Base-by-base conservation (phyloP, 2,329 filamentous ascomycete genomes). In the Nemania abortiva region DNA sequence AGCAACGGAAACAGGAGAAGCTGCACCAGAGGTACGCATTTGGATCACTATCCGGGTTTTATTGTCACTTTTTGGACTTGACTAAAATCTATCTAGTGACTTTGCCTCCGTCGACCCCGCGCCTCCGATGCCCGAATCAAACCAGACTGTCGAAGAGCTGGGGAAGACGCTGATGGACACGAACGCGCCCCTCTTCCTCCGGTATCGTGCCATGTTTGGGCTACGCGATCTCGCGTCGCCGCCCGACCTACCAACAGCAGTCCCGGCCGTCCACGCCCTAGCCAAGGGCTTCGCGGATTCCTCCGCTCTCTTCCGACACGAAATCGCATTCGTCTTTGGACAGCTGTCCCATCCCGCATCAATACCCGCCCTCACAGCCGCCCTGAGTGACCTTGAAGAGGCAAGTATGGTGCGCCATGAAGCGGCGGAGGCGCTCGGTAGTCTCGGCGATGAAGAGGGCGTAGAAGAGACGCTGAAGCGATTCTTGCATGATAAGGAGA, bases 171-270 rank as follows among this genome's bases (percentile, higher is more conserved):
- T 99, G 63, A 90, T 98, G 81, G 91, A 98, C 81, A 91, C 91
- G 6, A 87, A 84, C 5, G 84, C 91, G 57, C 93, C 94, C 27
- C 88, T 99, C 13, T 99, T 99, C 85, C 85, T 94, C 79, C 91
- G 96, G 79, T 99, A 99, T 83, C 90, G 96, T 77, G 95, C 96
- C 80, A 99, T 99, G 96, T 99, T 99, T 79, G 93, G 94, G 67
- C 90, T 99, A 61, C 92, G 96, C 78, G 96, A 99, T 81, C 90
- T 99, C 61, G 94, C 95, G 24, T 98, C 95, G 3, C 96, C 96
- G 18, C 95, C 95, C 10, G 92, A 97, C 78, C 90, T 97, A 52
- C 92, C 94, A 1, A 97, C 95, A 1, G 95, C 95, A 6, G 88
- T 94, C 18, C 91, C 93, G n/a, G 95, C 96, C 20, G 88, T 99